Percentiles rank a stretch among this genome's conserved stretches.
phyloP scores from a whole-genome alignment of 352 stramenopile genomes.

The Salisapilia sapeloensis region DNA sequence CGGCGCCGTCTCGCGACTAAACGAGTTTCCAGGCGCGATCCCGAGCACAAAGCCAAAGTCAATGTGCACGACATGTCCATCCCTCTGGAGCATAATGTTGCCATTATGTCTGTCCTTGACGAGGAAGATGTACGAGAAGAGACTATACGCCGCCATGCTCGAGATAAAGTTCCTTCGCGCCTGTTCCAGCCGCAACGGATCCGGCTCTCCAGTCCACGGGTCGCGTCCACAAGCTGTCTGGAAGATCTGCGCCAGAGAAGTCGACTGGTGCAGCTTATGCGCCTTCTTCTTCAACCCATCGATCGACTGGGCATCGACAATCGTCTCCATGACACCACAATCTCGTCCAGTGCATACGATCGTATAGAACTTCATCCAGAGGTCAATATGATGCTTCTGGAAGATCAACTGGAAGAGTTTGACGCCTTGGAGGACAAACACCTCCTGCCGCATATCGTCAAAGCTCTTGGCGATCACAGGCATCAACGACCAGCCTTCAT shows the following conservation, averaged over 20 bases:
- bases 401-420: constrained; percentile 89
- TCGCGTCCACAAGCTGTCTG: constrained; percentile 22
- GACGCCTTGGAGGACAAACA: constrained; percentile 92
- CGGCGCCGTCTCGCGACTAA: constrained; percentile 91
- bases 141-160: constrained; percentile 90
- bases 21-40: constrained; percentile 93
- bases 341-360: constrained; percentile 87
- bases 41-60: constrained; percentile 98
- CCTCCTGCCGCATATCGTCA: constrained; percentile 94
- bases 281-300: constrained; percentile 91
- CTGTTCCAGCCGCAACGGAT: constrained; percentile 20
- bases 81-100: constrained; percentile 94
- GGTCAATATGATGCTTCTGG: constrained; percentile 65
- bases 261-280: constrained; percentile 9
- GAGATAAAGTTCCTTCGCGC: constrained; percentile 90
- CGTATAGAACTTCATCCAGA: constrained; percentile 89
- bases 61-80: constrained; percentile 95
- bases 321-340: constrained; percentile 89
- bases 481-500: constrained; percentile 72
- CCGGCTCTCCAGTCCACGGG: constrained; percentile 15
- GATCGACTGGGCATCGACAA: constrained; percentile 91
- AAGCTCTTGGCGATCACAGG: constrained; percentile 95
- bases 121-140: constrained; percentile 94
- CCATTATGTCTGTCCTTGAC: constrained; percentile 98
- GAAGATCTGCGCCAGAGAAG: constrained; percentile 29